Percentiles rank a stretch among this genome's conserved stretches.
These are phyloP conservation scores for Baudoinia panamericana DNA, from an alignment of 495 filamentous ascomycete genomes.

Conservation along the genomic window DNA sequence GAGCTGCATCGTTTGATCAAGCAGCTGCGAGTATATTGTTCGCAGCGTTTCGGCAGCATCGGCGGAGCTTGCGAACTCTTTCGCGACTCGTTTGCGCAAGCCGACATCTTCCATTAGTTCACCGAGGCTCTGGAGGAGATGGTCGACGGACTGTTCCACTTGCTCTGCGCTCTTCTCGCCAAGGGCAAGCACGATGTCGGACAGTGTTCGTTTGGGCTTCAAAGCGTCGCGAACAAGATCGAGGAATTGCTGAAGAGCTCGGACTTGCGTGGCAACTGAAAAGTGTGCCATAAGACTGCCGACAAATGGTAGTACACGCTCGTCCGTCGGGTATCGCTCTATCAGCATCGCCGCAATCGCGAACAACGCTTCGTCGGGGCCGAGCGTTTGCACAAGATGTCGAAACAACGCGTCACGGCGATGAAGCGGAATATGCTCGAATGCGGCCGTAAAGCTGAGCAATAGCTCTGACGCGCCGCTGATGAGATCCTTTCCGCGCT, in stretches of 20 bases:
- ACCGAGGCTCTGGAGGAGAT: conserved; percentile 48
- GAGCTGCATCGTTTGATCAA: conserved; percentile 38
- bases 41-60: conserved; percentile 13
- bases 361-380: conserved; percentile 66
- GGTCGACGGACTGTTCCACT: conserved; percentile 44
- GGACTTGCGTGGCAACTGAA: conserved; percentile 1
- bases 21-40: conserved; percentile 33
- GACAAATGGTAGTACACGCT: conserved; percentile 39
- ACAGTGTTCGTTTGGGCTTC: conserved; percentile 54
- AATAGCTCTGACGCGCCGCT: conserved; percentile 72
- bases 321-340: conserved; percentile 49
- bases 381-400: conserved; percentile 68
- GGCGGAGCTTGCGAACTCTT: conserved; percentile 8
- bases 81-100: conserved; percentile 18
- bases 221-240: conserved; percentile 58
- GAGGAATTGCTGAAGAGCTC: conserved; percentile 58
- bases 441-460: conserved; percentile 83
- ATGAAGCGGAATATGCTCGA: conserved; percentile 83
- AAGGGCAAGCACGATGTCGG: conserved; percentile 51
- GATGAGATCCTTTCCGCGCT: conserved; percentile 60
- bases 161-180: conserved; percentile 49
- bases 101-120: conserved; percentile 40
- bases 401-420: conserved; percentile 67
- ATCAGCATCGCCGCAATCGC: conserved; percentile 58
- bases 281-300: conserved; percentile 37